These are phyloP conservation scores for Nitzschia putrida DNA, from an alignment of 108 stramenopile genomes.

Conservation along the genomic window DNA sequence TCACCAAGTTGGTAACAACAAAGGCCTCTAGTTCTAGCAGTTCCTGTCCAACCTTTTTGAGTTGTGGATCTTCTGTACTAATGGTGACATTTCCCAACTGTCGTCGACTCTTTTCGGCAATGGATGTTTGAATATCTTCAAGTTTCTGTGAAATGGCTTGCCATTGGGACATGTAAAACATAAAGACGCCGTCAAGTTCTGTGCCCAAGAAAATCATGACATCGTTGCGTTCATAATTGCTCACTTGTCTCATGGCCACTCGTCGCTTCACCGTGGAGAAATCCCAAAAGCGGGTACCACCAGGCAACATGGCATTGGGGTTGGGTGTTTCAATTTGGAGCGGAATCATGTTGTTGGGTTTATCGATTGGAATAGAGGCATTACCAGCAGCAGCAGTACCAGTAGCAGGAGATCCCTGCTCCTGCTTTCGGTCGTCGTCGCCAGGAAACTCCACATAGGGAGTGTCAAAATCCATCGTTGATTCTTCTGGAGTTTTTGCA, in stretches of 20 bases:
- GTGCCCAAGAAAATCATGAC: conserved; percentile 34
- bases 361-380: neutral
- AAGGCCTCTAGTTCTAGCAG: conserved; percentile 70
- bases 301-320: neutral
- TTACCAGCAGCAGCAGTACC: neutral
- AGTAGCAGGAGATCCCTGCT: neutral
- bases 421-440: neutral
- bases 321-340: conserved; percentile 9
- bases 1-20: conserved; percentile 61
- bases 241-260: conserved; percentile 32
- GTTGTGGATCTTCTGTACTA: conserved; percentile 4
- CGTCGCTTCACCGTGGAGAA: conserved; percentile 17
- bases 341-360: neutral
- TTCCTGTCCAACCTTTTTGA: conserved; percentile 37
- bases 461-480: neutral
- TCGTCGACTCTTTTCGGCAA: conserved; percentile 2
- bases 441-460: conserved; percentile 7
- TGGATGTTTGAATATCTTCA: conserved; percentile 2
- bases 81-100: conserved; percentile 20
- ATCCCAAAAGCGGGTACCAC: conserved; percentile 6
- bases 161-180: conserved; percentile 49
- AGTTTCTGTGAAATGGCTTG: conserved; percentile 29
- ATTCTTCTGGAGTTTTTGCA: neutral
- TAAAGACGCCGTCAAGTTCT: conserved; percentile 37
- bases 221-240: conserved; percentile 45